Base-by-base conservation (phyloP, 805 yeast species). In the Wickerhamiella spandovensis region DNA sequence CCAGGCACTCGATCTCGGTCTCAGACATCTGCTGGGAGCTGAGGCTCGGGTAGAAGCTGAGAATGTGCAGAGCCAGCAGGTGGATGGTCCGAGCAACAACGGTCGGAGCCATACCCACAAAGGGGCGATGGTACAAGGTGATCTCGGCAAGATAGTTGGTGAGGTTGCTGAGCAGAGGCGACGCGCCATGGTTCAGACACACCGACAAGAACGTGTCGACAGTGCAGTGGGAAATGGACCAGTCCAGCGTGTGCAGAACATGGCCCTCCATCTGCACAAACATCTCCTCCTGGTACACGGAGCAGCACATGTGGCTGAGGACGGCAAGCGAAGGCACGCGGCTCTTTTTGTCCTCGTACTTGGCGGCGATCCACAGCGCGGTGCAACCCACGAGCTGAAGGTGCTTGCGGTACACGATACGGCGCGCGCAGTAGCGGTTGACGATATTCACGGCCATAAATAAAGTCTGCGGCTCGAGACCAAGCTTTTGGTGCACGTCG, bases 311-410 rank as follows among this genome's bases (percentile, higher is more conserved):
- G 59, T 74, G 78, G 52, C 81, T 78, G 50, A 84, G 71, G 63
- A 83, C 89, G 39, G 76, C 72, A 50, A 83, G 70, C 58, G 84
- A 75, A 42, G 92, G 92, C 46, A 82, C 77, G 59, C 87, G 72
- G 55, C 81, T 79, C 61, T 89, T 73, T 64, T 81, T 81, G 52
- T 84, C 84, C 62, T 77, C 80, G 17, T 81, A 73, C 64, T 88
- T 88, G 21, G 94, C 79, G 6, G 95, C 84, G 41, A 88, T 74
- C 95, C 96, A 88, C 32, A 88, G 69, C 53, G 95, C 86, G 8
- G 95, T 85, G 53, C 92, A 82, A 43, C 90, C 84, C n/a, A 88
- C 89, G 44, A 88, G 73, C 64, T 87, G 95, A 49, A 85, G 79
- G 67, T 87, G 96, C 56, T 83, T 89, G 58, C 81, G 77, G 56